Evolutionary conservation across 495 filamentous ascomycete genomes (phyloP).

Genomic region (Haplographium delicatum): DNA sequence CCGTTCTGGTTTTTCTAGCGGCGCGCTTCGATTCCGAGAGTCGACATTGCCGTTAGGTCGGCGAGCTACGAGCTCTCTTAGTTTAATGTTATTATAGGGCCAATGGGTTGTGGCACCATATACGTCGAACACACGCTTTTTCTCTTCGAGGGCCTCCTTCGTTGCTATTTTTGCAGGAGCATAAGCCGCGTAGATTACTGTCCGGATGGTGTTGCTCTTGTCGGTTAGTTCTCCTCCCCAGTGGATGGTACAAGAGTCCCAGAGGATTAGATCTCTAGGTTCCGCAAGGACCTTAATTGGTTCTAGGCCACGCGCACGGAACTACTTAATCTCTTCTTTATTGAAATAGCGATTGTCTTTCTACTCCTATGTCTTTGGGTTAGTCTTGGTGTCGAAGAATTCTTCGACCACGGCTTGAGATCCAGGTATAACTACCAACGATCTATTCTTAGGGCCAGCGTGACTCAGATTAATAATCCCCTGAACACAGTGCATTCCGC

Average conservation of each 20-base stretch:
- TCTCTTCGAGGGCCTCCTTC: conserved; percentile 29
- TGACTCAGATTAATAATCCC: conserved; percentile 38
- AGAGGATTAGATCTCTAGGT: conserved; percentile 39
- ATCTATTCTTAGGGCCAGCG: conserved; percentile 13
- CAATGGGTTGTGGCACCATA: conserved; percentile 37
- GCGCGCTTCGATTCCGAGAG: conserved; percentile 2
- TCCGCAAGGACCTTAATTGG: conserved; percentile 35
- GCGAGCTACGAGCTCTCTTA: neutral
- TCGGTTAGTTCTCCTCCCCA: conserved; percentile 18
- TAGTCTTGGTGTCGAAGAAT: conserved; percentile 29
- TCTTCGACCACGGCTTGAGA: conserved; percentile 29
- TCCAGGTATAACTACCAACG: conserved; percentile 10
- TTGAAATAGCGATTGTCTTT: conserved; percentile 31
- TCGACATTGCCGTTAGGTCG: conserved; percentile 4
- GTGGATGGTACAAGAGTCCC: conserved; percentile 39
- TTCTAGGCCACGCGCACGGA: conserved; percentile 26
- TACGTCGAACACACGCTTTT: conserved; percentile 33
- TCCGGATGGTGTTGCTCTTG: conserved; percentile 29
- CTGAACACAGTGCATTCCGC: conserved; percentile 31
- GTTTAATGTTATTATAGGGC: conserved; percentile 33
- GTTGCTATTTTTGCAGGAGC: conserved; percentile 33
- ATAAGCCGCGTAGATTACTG: conserved; percentile 36
- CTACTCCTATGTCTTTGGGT: conserved; percentile 21
- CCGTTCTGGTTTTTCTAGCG: conserved; percentile 10
- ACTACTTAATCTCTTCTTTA: conserved; percentile 33